Evolutionary conservation across 495 filamentous ascomycete genomes (phyloP), one percentile per base, ranked within the genome.

Genomic region (Lichina pygmaea): DNA sequence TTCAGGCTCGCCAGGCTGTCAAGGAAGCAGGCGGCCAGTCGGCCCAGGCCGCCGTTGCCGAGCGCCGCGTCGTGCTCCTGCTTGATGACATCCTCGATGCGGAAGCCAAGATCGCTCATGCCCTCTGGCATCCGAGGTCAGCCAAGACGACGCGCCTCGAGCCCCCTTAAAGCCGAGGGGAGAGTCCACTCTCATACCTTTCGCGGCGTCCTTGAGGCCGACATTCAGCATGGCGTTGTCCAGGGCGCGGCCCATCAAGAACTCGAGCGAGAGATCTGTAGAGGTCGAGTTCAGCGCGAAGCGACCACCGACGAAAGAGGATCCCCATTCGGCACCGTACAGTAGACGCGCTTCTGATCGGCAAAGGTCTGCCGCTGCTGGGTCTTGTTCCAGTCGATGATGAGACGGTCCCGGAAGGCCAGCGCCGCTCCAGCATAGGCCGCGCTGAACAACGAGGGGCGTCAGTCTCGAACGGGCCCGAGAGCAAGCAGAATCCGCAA

Each of bases 151-250:
- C 45, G 9, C 43, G 46, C 43, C 6, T 34, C 15, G 13, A 15
- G 33, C 13, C 41, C 10, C 33, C 10, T 34, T 9, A 10, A 37
- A 12, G 15, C n/a, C 16, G 45, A 39, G 33, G 11, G 6, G 16
- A 31, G 3, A 6, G 2, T 17, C 10, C 33, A 15, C 30, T 10
- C 46, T 30, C 36, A 13, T 62, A 83, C 80, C 71, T 62, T 72
- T 73, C 16, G 89, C 89, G 44, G 76, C 61, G 54, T 82, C 72
- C 61, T 97, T 97, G 62, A 81, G 64, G 8, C 79, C 82, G 45
- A 89, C 69, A 54, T 97, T 97, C 46, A 97, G 71, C 81, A 97
- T 94, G 33, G 91, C 85, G 75, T 97, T 97, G 62, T 97, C 89
- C 52, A 97, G 61, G 34, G 89, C 78, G 52, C 89, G 67, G 24